phyloP scores from a whole-genome alignment of 176 grass and related monocot species.

The Metroxylon sagu region DNA sequence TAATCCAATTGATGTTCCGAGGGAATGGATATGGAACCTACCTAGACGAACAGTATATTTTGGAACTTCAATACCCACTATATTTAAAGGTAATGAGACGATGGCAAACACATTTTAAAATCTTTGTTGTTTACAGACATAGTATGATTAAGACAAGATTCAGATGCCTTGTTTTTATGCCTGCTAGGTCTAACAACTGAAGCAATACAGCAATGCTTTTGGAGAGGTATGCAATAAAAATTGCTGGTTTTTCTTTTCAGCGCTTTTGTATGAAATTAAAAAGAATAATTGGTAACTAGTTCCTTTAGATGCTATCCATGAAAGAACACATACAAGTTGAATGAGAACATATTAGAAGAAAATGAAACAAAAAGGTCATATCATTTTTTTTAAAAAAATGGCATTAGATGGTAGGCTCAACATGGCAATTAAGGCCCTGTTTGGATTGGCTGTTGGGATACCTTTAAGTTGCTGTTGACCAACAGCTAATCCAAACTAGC shows the following conservation, averaged over 20 bases:
- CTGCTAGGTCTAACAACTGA: slow-evolving; percentile 74
- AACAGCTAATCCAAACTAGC: no score
- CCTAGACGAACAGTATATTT: slow-evolving; percentile 74
- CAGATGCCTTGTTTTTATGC: slow-evolving; percentile 28
- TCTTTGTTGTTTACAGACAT: background rate
- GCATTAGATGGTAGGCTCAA: no score
- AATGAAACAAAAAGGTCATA: no score
- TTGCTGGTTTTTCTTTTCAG: background rate
- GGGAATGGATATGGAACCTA: slow-evolving; percentile 65
- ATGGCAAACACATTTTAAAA: no score
- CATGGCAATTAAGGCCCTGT: no score
- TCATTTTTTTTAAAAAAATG: no score
- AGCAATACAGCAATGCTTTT: slow-evolving; percentile 90
- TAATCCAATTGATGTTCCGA: slow-evolving; percentile 54
- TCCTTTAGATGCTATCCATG: no score
- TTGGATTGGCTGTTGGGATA: no score
- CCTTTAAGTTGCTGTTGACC: no score
- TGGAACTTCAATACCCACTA: slow-evolving; percentile 75
- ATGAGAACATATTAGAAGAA: no score
- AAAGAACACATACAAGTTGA: no score
- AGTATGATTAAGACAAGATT: slow-evolving; percentile 5
- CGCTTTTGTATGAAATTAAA: background rate
- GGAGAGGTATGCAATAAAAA: slow-evolving; percentile 63
- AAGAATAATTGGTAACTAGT: background rate
- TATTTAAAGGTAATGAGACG: slow-evolving; percentile 63